Conservation (phyloP, 2,329 filamentous ascomycete genomes). For the Hymenoscyphus infarciens region DNA sequence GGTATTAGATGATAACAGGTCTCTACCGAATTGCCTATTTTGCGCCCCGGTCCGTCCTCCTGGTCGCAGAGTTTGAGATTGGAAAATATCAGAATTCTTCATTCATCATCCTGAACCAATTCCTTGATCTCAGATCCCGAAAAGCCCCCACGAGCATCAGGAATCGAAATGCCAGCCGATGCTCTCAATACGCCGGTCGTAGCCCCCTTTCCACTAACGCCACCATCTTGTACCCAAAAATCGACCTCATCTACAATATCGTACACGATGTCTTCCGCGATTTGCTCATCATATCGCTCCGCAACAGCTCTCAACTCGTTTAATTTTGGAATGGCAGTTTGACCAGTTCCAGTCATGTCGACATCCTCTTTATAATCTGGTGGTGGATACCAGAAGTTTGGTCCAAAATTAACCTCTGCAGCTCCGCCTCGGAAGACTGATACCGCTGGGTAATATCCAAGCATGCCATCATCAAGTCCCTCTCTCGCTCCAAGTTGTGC, state of each 20-base stretch:
- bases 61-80: no score
- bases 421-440: slow-evolving; percentile 89
- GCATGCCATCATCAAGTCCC: slow-evolving; percentile 87
- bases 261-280: slow-evolving; percentile 89
- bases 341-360: slow-evolving; percentile 45
- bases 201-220: slow-evolving; percentile 28
- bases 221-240: slow-evolving; percentile 67
- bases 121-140: slow-evolving; percentile 58
- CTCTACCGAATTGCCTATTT: no score
- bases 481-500: slow-evolving; percentile 70
- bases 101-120: slow-evolving; percentile 57
- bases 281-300: slow-evolving; percentile 86
- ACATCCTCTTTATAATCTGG: slow-evolving; percentile 50
- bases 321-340: slow-evolving; percentile 28
- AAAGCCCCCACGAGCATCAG: slow-evolving; percentile 35
- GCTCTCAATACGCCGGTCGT: slow-evolving; percentile 20
- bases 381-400: slow-evolving; percentile 87
- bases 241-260: slow-evolving; percentile 94
- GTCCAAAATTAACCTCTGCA: slow-evolving; percentile 91
- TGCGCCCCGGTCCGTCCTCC: no score
- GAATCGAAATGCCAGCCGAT: slow-evolving; percentile 22
- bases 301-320: slow-evolving; percentile 55
- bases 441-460: slow-evolving; percentile 93
- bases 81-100: neutral
- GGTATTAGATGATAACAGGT: no score